phyloP scores from a whole-genome alignment of 495 filamentous ascomycete genomes.

The Hyaloscypha bicolor region DNA sequence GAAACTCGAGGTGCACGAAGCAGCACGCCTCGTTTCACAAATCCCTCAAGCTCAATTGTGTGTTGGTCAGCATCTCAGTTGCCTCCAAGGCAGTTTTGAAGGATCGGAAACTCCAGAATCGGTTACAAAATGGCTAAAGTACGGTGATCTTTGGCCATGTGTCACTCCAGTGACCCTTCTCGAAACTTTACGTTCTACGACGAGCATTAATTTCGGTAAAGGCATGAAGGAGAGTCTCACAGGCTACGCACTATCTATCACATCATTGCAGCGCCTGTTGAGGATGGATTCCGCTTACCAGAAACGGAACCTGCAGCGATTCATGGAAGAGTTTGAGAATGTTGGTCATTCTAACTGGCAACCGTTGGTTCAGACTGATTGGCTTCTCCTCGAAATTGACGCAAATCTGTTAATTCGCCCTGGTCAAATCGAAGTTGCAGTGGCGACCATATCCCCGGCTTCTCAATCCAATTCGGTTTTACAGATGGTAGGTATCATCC shows the following conservation, averaged over 20 bases:
- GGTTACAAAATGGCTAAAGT: constrained; percentile 45
- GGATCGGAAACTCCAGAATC: not conserved
- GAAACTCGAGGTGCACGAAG: too few relatives aligned
- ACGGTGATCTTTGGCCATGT: constrained; percentile 54
- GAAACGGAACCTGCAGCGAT: constrained; percentile 32
- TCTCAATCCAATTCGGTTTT: constrained; percentile 52
- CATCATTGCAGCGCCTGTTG: constrained; percentile 46
- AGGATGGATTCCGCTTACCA: constrained; percentile 38
- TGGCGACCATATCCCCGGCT: constrained; percentile 49
- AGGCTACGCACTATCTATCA: constrained; percentile 43
- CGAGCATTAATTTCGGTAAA: constrained; percentile 34
- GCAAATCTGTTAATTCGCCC: constrained; percentile 51
- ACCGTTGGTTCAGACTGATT: constrained; percentile 48
- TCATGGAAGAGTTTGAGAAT: constrained; percentile 44
- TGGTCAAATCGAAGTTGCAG: constrained; percentile 55
- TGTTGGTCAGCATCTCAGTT: not conserved
- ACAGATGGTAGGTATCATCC: constrained; percentile 41
- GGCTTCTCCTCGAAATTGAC: constrained; percentile 62
- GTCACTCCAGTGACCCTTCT: constrained; percentile 53
- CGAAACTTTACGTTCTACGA: constrained; percentile 50
- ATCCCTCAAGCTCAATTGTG: too few relatives aligned
- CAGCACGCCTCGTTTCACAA: too few relatives aligned
- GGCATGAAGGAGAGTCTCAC: constrained; percentile 49
- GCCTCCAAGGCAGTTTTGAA: not conserved
- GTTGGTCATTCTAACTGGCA: constrained; percentile 55